These are phyloP conservation scores for Candida verbasci DNA, from an alignment of 805 yeast genomes.

Conservation along the genomic window DNA sequence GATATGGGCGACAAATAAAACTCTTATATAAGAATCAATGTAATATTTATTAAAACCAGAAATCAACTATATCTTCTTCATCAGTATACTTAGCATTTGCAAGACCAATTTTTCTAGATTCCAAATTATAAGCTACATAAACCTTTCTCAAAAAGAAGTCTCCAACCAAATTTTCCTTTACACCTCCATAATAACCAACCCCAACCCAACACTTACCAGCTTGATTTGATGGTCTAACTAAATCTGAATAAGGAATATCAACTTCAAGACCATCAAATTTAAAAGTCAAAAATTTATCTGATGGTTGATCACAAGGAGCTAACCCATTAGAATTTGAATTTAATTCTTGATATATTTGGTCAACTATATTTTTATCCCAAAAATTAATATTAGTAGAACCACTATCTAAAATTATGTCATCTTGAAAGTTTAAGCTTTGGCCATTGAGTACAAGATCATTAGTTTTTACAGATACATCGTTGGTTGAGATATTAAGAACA, in stretches of 20 bases:
- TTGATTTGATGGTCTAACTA: conserved; percentile 17
- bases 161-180: not conserved
- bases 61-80: conserved; percentile 3
- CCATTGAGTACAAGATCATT: too few species aligned
- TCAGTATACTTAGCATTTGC: conserved; percentile 1
- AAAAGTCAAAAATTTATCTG: conserved; percentile 21
- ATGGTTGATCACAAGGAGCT: conserved; percentile 31
- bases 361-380: conserved; percentile 34
- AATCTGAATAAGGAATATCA: conserved; percentile 12
- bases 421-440: too few species aligned
- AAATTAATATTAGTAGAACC: conserved; percentile 52
- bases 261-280: conserved; percentile 37
- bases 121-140: conserved; percentile 5
- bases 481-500: not conserved
- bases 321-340: not conserved
- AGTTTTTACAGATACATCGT: conserved; percentile 4
- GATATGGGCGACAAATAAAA: too few species aligned
- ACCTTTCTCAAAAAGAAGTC: conserved; percentile 7
- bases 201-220: conserved; percentile 21
- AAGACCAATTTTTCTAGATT: conserved; percentile 1
- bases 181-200: too few species aligned
- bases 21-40: too few species aligned
- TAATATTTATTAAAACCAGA: conserved; percentile 1
- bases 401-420: conserved; percentile 45
- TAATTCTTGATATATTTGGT: not conserved